Evolutionary conservation across 768 basidiomycete genomes (phyloP), one percentile per base, ranked within the genome.

Genomic region (Rhizopogon rudus): DNA sequence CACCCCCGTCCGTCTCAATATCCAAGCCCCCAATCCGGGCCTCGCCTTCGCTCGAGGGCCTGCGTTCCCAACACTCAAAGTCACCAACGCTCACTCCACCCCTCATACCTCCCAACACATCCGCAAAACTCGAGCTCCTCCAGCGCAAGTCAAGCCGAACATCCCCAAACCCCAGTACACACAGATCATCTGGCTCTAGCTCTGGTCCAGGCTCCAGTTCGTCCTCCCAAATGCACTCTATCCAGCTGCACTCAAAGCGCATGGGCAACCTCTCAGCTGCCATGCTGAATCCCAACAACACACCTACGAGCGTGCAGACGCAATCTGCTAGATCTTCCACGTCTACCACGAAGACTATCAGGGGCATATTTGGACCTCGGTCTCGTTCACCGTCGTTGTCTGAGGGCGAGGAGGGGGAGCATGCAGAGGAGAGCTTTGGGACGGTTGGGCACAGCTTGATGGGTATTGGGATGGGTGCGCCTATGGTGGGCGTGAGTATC

Each of bases 341-440:
- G 1, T 49, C 48, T 50, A 75, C 81, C 9, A 81, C 86, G 16
- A 78, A 83, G 5, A 77, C 84, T 2, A 66, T 87, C 44, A 86
- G 83, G 62, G 79, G 82, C 9, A 66, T 88, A 31, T 86, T 87
- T 60, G 61, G 69, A 12, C 67, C 66, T 31, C 80, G 86, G 5
- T 84, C 84, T 16, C 75, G 78, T 40, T 74, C 80, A 14, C 71
- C 78, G 7, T 75, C 77, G 6, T 65, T 76, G n/a, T 72, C 76
- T 31, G 51, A 25, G 17, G 55, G 57, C 16, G 66, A 64, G 12
- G 74, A 64, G 12, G 74, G 55, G 0, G 69, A 65, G 13, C 60
- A 66, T 33, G 46, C 63, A n/a, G 74, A 83, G 52, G 83, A 83
- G 14, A 84, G 84, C 9, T 86, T 86, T 55, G 73, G 75, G 25